Conservation (phyloP, 2,329 filamentous ascomycete species). For the Aureobasidium melanogenum region DNA sequence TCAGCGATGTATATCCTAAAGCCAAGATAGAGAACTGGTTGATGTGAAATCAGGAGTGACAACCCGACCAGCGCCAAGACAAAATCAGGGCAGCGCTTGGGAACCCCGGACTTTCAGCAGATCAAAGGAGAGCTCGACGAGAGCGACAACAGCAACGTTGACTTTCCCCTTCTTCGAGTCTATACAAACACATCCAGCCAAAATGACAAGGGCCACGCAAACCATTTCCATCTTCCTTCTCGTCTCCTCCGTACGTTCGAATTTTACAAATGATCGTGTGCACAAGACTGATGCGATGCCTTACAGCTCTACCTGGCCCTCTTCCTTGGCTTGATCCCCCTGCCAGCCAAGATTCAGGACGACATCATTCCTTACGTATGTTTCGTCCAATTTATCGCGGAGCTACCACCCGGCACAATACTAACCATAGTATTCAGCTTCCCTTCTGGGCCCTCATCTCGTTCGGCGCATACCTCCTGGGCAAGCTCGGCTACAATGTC, state of each 20-base stretch:
- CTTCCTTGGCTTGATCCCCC: constrained; percentile 73
- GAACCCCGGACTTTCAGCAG: constrained; percentile 8
- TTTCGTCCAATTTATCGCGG: constrained; percentile 19
- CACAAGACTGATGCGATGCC: constrained; percentile 15
- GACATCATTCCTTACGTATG: constrained; percentile 85
- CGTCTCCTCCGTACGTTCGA: constrained; percentile 66
- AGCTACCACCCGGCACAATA: not conserved
- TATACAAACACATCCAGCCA: constrained; percentile 24
- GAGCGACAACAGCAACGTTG: not conserved
- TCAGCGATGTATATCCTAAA: not conserved
- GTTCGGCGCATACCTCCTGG: constrained; percentile 86
- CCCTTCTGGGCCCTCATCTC: constrained; percentile 88
- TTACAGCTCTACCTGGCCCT: constrained; percentile 78
- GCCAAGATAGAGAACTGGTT: not conserved
- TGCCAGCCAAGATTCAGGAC: constrained; percentile 67
- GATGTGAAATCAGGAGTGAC: not conserved
- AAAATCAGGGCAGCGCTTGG: not conserved
- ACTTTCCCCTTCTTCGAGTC: not conserved
- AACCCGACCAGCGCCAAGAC: constrained; percentile 5
- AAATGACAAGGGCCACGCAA: constrained; percentile 90
- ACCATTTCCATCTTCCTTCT: constrained; percentile 82
- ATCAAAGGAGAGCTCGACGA: not conserved
- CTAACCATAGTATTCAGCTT: constrained; percentile 47
- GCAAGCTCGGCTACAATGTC: constrained; percentile 84
- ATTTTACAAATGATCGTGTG: constrained; percentile 14